A percentile compares a stretch with the other conserved stretches of the same genome.
Conservation (phyloP, 2,329 filamentous ascomycete species). For the Knufia fluminis region DNA sequence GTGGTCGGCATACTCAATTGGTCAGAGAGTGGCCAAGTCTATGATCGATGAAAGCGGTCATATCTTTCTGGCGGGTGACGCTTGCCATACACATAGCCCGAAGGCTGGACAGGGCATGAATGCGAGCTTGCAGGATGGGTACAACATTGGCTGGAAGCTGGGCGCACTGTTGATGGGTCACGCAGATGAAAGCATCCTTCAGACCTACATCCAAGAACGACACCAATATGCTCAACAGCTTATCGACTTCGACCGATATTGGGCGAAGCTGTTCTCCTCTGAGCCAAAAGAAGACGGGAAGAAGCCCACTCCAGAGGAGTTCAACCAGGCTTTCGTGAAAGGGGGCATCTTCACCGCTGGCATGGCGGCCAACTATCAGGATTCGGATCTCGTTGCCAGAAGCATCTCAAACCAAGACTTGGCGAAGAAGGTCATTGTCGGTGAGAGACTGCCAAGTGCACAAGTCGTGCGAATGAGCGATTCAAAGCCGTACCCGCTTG, state of each 20-base stretch:
- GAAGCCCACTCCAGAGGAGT: conserved; percentile 39
- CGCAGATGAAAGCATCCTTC: conserved; percentile 36
- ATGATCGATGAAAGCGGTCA: conserved; percentile 47
- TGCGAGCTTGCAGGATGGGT: conserved; percentile 47
- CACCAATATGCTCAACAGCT: conserved; percentile 47
- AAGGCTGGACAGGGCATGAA: conserved; percentile 58
- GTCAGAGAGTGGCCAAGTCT: conserved; percentile 53
- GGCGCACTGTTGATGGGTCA: conserved; percentile 40
- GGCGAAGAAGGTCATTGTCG: conserved; percentile 33
- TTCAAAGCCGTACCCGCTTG: conserved; percentile 47
- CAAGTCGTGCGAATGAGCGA: conserved; percentile 54
- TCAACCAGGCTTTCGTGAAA: conserved; percentile 49
- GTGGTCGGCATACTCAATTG: conserved; percentile 65
- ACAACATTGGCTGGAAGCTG: conserved; percentile 55
- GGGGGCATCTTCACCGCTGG: conserved; percentile 53
- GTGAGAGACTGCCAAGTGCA: conserved; percentile 44
- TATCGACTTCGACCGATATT: conserved; percentile 52
- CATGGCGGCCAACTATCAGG: conserved; percentile 46
- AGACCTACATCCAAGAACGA: conserved; percentile 47
- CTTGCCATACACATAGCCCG: conserved; percentile 60
- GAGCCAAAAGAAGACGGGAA: conserved; percentile 23
- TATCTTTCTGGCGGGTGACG: conserved; percentile 62
- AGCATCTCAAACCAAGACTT: conserved; percentile 28
- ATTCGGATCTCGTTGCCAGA: conserved; percentile 39
- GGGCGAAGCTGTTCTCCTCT: conserved; percentile 45